phyloP scores from a whole-genome alignment of 306 rosid genomes.

The Astragalus membranaceus region DNA sequence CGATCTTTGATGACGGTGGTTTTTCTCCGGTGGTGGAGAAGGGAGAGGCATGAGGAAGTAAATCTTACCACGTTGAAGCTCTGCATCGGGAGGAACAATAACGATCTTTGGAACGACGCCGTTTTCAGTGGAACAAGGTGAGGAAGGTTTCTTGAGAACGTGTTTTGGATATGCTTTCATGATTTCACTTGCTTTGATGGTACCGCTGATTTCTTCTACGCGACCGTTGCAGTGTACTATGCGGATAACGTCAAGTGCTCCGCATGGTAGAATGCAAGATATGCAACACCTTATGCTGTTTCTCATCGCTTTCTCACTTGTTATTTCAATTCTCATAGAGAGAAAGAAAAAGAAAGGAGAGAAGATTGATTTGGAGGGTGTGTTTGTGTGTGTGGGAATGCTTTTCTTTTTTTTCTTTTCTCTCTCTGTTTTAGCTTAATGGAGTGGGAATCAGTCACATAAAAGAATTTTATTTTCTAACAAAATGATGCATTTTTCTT shows the following conservation, averaged over 20 bases:
- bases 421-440: slow-evolving; percentile 18
- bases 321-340: slow-evolving; percentile 34
- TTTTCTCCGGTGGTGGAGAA: slow-evolving; percentile 19
- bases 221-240: slow-evolving; percentile 83
- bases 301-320: slow-evolving; percentile 38
- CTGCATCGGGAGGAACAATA: slow-evolving; percentile 86
- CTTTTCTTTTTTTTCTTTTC: neutral
- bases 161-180: slow-evolving; percentile 86
- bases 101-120: slow-evolving; percentile 67
- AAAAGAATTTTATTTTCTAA: slow-evolving; percentile 12
- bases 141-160: slow-evolving; percentile 76
- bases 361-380: neutral
- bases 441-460: slow-evolving; percentile 41
- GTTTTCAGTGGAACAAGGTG: slow-evolving; percentile 38
- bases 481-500: slow-evolving; percentile 21
- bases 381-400: neutral
- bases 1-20: slow-evolving; percentile 11
- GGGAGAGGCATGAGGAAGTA: slow-evolving; percentile 92
- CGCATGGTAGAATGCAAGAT: slow-evolving; percentile 96
- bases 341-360: neutral
- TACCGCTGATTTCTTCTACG: slow-evolving; percentile 79
- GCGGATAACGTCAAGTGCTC: slow-evolving; percentile 82
- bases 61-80: slow-evolving; percentile 90
- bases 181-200: slow-evolving; percentile 67
- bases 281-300: slow-evolving; percentile 83